Conservation (phyloP, 306 rosid species). For the Spatholobus suberectus region DNA sequence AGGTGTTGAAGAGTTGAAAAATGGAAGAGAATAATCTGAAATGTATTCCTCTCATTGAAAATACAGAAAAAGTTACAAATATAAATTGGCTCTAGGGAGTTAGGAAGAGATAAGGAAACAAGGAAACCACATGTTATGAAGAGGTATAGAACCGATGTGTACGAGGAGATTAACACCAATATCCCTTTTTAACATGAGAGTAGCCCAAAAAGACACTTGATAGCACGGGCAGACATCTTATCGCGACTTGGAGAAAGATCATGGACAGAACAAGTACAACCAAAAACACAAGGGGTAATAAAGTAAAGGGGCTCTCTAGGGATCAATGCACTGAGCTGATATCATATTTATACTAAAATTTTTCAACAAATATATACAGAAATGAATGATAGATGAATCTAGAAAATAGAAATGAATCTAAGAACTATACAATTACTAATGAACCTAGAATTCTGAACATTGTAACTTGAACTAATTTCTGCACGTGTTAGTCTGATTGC, state of each 20-base stretch:
- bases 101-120: background rate
- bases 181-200: background rate
- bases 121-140: background rate
- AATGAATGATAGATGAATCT: background rate
- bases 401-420: background rate
- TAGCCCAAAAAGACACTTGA: background rate
- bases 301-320: background rate
- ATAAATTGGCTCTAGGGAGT: background rate
- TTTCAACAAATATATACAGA: background rate
- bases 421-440: background rate
- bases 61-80: background rate
- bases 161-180: background rate
- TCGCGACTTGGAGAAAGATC: background rate
- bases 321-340: background rate
- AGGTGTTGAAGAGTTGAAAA: background rate
- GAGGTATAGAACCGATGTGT: background rate
- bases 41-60: background rate
- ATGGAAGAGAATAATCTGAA: background rate
- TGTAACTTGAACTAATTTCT: background rate
- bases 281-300: background rate
- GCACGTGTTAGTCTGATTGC: slow-evolving; percentile 5
- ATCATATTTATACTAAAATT: background rate
- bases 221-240: background rate
- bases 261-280: background rate
- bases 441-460: background rate